Evolutionary conservation across 176 grass and related monocot genomes (phyloP).

Genomic region (Puccinellia tenuiflora): DNA sequence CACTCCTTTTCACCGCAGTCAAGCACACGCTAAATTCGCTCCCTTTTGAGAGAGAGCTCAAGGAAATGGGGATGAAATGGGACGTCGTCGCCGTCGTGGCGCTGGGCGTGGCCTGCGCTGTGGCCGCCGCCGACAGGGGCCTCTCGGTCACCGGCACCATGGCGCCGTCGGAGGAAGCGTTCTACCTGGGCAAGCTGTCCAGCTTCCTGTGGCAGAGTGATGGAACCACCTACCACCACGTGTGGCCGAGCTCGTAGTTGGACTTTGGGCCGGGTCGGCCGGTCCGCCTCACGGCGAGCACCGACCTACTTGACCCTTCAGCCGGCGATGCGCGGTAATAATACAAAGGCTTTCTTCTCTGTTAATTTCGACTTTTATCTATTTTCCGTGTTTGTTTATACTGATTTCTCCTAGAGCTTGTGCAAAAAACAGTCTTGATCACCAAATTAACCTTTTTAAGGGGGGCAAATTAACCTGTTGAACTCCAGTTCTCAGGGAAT

Average conservation of each 20-base stretch:
- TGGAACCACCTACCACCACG: constrained; percentile 15
- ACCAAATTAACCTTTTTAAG: too few species aligned
- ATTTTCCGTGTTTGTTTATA: too few species aligned
- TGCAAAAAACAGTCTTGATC: too few species aligned
- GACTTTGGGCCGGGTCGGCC: too few species aligned
- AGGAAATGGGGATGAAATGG: constrained; percentile 5
- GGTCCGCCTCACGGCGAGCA: too few species aligned
- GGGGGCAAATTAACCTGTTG: neutral
- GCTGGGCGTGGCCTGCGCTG: neutral
- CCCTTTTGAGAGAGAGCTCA: neutral
- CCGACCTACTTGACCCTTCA: too few species aligned
- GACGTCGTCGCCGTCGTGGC: neutral
- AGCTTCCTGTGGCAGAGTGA: neutral
- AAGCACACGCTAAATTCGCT: neutral
- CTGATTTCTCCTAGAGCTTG: too few species aligned
- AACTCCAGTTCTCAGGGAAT: neutral
- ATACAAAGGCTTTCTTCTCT: neutral
- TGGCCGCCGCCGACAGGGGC: neutral
- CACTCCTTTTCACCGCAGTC: neutral
- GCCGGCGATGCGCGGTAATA: too few species aligned
- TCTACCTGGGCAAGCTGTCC: neutral
- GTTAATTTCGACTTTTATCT: too few species aligned
- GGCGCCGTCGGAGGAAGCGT: neutral
- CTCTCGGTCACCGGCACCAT: neutral
- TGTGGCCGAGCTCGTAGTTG: too few species aligned